phyloP scores from a whole-genome alignment of 129 eudicot genomes.

The Chrysanthemum makinoi region DNA sequence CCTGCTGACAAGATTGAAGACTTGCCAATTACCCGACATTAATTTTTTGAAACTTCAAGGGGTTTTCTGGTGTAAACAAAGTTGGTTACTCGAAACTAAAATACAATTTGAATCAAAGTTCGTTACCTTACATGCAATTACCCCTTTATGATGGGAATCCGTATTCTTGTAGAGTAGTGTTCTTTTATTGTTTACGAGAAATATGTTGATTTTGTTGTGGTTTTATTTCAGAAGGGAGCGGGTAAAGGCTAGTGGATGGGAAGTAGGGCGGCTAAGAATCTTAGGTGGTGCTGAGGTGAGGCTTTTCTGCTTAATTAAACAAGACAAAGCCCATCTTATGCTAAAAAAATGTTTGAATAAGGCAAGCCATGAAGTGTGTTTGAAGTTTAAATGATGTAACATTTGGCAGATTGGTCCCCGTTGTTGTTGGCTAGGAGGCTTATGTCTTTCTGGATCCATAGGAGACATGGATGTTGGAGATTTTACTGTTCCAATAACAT shows the following conservation, averaged over 20 bases:
- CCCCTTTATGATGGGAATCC: not conserved
- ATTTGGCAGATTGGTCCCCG: constrained; percentile 81
- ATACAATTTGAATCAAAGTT: too few species aligned
- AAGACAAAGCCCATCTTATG: not conserved
- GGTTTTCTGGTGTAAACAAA: too few species aligned
- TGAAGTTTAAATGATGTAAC: not conserved
- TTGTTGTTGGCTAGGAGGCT: constrained; percentile 99
- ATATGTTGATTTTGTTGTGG: constrained; percentile 10
- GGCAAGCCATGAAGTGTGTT: not conserved
- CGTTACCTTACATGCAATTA: too few species aligned
- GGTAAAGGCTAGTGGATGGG: constrained; percentile 91
- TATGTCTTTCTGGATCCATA: constrained; percentile 93
- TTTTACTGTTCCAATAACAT: constrained; percentile 82
- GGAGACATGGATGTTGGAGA: constrained; percentile 98
- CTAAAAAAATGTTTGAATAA: not conserved
- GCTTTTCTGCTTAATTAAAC: not conserved
- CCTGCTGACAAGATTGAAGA: too few species aligned
- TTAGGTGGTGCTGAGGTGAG: constrained; percentile 78
- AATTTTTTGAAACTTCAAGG: too few species aligned
- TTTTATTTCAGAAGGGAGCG: constrained; percentile 71
- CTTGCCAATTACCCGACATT: too few species aligned
- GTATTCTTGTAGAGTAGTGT: not conserved
- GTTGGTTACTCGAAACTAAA: too few species aligned
- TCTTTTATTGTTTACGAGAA: constrained; percentile 9
- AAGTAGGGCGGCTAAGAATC: constrained; percentile 86